phyloP scores from a whole-genome alignment of 148 eudicot species.

The Cornus kousa region DNA sequence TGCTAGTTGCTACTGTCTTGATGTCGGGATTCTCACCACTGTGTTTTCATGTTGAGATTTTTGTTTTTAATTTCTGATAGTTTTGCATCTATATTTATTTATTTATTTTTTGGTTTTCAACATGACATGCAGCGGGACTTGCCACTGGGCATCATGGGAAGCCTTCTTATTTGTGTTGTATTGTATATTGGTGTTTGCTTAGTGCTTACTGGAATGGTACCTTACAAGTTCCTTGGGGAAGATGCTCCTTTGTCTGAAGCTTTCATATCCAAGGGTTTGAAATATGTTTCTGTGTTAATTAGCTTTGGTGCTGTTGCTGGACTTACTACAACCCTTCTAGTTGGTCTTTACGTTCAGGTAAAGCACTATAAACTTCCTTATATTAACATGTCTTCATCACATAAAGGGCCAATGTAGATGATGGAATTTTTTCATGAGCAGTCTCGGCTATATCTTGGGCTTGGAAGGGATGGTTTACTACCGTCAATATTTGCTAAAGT shows the following conservation, averaged over 20 bases:
- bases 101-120: not conserved
- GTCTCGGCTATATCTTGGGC: conserved; percentile 95
- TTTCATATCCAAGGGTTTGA: conserved; percentile 82
- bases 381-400: not conserved
- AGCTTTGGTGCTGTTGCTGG: conserved; percentile 99
- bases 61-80: not conserved
- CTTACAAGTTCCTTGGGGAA: conserved; percentile 70
- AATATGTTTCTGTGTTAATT: conserved; percentile 74
- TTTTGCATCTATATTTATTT: not conserved
- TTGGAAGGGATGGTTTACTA: conserved; percentile 94
- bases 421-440: conserved; percentile 30
- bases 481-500: conserved; percentile 86
- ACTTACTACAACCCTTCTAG: conserved; percentile 91
- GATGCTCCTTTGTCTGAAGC: conserved; percentile 93
- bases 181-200: conserved; percentile 88
- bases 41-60: not conserved
- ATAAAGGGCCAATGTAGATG: conserved; percentile 3
- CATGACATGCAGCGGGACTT: conserved; percentile 69
- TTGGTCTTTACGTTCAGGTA: conserved; percentile 99
- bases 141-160: conserved; percentile 90
- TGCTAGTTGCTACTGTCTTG: conserved; percentile 5
- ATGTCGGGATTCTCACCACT: not conserved
- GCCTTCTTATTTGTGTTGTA: conserved; percentile 73
- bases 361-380: conserved; percentile 11
- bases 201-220: conserved; percentile 97